Conservation (phyloP, 2,329 filamentous ascomycete species). For the Cryphonectria carpinicola region DNA sequence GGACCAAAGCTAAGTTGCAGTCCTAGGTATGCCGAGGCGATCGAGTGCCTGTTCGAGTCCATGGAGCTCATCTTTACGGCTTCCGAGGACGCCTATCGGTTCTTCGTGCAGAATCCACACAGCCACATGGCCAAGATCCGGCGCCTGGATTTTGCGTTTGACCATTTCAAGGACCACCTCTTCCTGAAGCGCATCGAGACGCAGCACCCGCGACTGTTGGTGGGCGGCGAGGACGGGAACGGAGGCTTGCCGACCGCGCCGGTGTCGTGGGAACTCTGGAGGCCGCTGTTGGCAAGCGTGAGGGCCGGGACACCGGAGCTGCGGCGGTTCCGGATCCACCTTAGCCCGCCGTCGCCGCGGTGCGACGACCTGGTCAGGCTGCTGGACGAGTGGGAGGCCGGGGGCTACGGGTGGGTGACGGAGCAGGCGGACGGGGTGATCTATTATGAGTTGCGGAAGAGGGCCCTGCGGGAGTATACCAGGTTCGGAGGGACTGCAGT, state of each 20-base stretch:
- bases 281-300: conserved; percentile 23
- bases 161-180: conserved; percentile 33
- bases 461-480: not conserved
- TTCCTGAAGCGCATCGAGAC: conserved; percentile 30
- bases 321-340: conserved; percentile 11
- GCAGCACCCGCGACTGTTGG: conserved; percentile 19
- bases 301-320: conserved; percentile 24
- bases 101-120: conserved; percentile 32
- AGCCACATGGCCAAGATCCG: conserved; percentile 27
- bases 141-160: conserved; percentile 32
- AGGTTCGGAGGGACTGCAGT: not conserved
- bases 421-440: conserved; percentile 19
- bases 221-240: not conserved
- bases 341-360: conserved; percentile 8
- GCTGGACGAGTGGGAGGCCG: conserved; percentile 18
- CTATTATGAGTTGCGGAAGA: conserved; percentile 16
- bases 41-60: conserved; percentile 32
- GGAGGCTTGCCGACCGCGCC: conserved; percentile 11
- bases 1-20: not conserved
- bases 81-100: conserved; percentile 33
- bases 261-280: conserved; percentile 26
- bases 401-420: conserved; percentile 19
- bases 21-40: conserved; percentile 32
- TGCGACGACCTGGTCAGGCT: conserved; percentile 19
- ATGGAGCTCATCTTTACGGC: conserved; percentile 35